These are phyloP conservation scores for Platanthera zijinensis DNA, from an alignment of 106 monocot species.

Conservation along the genomic window DNA sequence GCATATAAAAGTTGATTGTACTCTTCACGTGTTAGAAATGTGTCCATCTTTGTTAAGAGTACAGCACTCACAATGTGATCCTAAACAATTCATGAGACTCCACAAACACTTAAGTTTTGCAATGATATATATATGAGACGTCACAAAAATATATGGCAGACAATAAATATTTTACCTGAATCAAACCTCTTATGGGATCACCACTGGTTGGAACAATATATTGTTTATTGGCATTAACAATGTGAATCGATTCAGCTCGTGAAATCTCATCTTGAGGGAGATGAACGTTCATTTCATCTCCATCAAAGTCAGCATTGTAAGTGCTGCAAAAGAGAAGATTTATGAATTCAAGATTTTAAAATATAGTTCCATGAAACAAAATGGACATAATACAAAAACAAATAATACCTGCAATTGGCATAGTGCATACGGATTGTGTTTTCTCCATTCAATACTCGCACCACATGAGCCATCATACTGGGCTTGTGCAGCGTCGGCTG, in stretches of 20 bases:
- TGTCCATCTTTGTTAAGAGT: slow-evolving; percentile 74
- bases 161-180: slow-evolving; percentile 51
- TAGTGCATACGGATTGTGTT: slow-evolving; percentile 97
- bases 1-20: slow-evolving; percentile 77
- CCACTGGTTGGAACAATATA: slow-evolving; percentile 86
- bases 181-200: slow-evolving; percentile 84
- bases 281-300: slow-evolving; percentile 99
- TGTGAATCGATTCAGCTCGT: slow-evolving; percentile 77
- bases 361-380: background rate
- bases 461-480: slow-evolving; percentile 95
- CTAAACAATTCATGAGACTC: slow-evolving; percentile 28
- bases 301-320: slow-evolving; percentile 99
- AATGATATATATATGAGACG: background rate
- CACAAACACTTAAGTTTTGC: background rate
- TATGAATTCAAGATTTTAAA: background rate
- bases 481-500: slow-evolving; percentile 98
- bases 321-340: slow-evolving; percentile 43
- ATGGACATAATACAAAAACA: background rate
- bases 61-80: slow-evolving; percentile 97
- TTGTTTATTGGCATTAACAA: slow-evolving; percentile 92
- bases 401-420: slow-evolving; percentile 88
- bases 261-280: slow-evolving; percentile 97
- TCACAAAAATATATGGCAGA: background rate
- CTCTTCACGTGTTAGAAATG: slow-evolving; percentile 85
- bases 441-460: slow-evolving; percentile 77